Percentiles rank a stretch among this genome's conserved stretches.
Conservation (phyloP, 2,329 filamentous ascomycete species). For the Exophiala xenobiotica region DNA sequence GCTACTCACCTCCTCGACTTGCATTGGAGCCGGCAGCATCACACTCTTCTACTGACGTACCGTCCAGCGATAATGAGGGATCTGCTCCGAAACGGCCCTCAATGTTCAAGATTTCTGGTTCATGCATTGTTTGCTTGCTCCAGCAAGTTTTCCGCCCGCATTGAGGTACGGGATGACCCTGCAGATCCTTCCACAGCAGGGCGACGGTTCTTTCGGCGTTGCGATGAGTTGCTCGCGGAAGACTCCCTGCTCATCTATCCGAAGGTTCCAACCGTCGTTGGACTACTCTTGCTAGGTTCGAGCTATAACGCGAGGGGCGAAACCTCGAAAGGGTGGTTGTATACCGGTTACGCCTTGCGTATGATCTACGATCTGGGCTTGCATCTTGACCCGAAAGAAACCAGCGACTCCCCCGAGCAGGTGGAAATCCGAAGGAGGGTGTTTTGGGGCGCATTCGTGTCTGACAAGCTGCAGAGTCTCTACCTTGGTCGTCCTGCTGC, state of each 20-base stretch:
- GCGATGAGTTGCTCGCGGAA: conserved; percentile 49
- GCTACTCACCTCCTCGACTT: conserved; percentile 53
- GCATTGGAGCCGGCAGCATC: conserved; percentile 56
- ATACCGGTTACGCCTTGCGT: neutral
- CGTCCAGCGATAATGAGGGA: conserved; percentile 55
- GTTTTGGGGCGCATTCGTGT: conserved; percentile 39
- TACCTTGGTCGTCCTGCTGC: conserved; percentile 26
- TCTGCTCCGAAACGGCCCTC: conserved; percentile 55
- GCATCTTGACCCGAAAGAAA: conserved; percentile 33
- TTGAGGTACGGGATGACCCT: conserved; percentile 47
- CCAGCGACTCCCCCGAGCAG: conserved; percentile 28
- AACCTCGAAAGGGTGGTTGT: neutral
- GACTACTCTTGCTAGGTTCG: neutral
- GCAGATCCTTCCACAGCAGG: conserved; percentile 51
- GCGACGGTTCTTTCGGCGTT: conserved; percentile 49
- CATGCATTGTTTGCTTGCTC: conserved; percentile 55
- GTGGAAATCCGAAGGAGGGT: conserved; percentile 35
- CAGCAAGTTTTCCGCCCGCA: conserved; percentile 48
- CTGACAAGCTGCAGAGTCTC: conserved; percentile 26
- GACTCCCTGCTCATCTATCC: conserved; percentile 49
- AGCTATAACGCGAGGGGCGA: neutral
- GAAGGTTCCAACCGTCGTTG: neutral
- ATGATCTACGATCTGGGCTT: conserved; percentile 2
- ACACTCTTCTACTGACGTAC: conserved; percentile 51
- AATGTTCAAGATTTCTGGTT: conserved; percentile 57